Evolutionary conservation across 202 grass and related monocot species (phyloP).

Genomic region (Carex sylvatica): DNA sequence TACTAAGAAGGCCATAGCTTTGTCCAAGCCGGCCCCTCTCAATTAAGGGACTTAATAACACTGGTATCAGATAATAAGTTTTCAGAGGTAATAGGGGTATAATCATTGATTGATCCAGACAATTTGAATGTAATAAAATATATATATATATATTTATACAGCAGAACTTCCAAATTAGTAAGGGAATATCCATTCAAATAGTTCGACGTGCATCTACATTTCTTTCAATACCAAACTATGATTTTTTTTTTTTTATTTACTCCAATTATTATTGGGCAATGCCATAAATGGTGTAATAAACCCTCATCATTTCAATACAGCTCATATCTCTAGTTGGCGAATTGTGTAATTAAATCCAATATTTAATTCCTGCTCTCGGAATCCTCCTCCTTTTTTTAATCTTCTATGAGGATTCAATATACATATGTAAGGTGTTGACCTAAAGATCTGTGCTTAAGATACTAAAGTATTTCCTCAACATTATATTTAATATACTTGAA

Average conservation of each 20-base stretch:
- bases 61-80: too few relatives aligned
- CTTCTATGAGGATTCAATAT: neutral
- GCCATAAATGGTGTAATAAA: neutral
- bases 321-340: neutral
- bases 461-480: neutral
- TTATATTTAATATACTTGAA: neutral
- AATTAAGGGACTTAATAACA: too few relatives aligned
- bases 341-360: neutral
- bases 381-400: neutral
- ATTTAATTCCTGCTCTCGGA: neutral
- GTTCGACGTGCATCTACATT: neutral
- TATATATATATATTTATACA: neutral
- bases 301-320: constrained; percentile 20
- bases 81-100: neutral
- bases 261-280: neutral
- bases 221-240: neutral
- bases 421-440: neutral
- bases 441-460: constrained; percentile 14
- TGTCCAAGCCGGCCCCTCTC: too few relatives aligned
- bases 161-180: neutral
- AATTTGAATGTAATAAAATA: neutral
- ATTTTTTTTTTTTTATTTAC: neutral
- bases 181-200: neutral
- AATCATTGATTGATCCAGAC: neutral
- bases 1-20: too few relatives aligned